These are phyloP conservation scores for Coemansia sp. DNA, from an alignment of 192 early-diverging fungal genomes.

Conservation along the genomic window DNA sequence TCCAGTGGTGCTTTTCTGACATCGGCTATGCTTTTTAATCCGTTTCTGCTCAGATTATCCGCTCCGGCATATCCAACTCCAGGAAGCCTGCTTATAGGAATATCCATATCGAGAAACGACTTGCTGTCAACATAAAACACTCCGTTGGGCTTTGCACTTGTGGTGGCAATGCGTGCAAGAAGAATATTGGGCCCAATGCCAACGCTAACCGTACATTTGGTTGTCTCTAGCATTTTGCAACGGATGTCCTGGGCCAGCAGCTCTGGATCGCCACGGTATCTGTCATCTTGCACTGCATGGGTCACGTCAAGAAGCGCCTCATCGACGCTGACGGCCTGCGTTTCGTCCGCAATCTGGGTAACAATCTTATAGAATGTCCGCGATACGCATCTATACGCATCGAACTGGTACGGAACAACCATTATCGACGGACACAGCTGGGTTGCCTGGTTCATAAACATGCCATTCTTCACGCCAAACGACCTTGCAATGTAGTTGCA, in stretches of 20 bases:
- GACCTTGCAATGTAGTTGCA: slow-evolving; percentile 86
- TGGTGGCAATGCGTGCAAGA: slow-evolving; percentile 73
- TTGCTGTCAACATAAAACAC: slow-evolving; percentile 30
- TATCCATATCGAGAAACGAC: slow-evolving; percentile 11
- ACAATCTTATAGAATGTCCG: slow-evolving; percentile 72
- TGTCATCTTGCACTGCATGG: slow-evolving; percentile 18
- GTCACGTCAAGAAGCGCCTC: slow-evolving; percentile 81
- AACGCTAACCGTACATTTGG: slow-evolving; percentile 70
- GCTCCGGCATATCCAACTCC: slow-evolving; percentile 63
- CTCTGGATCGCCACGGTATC: slow-evolving; percentile 11
- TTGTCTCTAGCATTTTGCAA: slow-evolving; percentile 48
- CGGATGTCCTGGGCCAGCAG: slow-evolving; percentile 60
- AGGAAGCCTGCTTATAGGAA: slow-evolving; percentile 23
- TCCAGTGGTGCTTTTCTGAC: slow-evolving; percentile 45
- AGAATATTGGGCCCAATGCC: slow-evolving; percentile 77
- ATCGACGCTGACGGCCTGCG: slow-evolving; percentile 84
- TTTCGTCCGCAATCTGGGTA: slow-evolving; percentile 61
- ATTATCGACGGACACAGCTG: slow-evolving; percentile 63
- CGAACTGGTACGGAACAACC: slow-evolving; percentile 77
- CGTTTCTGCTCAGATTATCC: slow-evolving; percentile 50
- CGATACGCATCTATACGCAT: slow-evolving; percentile 63
- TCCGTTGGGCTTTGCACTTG: slow-evolving; percentile 73
- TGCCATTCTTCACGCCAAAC: slow-evolving; percentile 78
- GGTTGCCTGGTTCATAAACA: slow-evolving; percentile 72
- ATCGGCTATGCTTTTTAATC: slow-evolving; percentile 51